Percentiles rank a stretch among this genome's conserved stretches.
Evolutionary conservation across 2,329 filamentous ascomycete species (phyloP).

Genomic region (Beauveria rudraprayagi): DNA sequence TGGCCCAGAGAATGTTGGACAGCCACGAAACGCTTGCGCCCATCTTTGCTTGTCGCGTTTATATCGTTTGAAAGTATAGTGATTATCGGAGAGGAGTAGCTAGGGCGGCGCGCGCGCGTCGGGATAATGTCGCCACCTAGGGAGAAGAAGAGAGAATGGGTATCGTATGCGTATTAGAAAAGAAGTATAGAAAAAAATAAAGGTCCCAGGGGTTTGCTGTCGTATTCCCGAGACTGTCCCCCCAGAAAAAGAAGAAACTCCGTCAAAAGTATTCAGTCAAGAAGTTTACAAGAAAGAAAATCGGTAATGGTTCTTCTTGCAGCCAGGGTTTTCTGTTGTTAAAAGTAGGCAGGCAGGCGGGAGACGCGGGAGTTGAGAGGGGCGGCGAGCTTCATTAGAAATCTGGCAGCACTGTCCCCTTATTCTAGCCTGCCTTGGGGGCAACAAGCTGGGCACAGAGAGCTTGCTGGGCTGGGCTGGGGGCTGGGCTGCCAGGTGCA

Average conservation of each 20-base stretch:
- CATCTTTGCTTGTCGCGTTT: slow-evolving; percentile 37
- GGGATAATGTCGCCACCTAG: neutral
- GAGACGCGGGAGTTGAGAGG: neutral
- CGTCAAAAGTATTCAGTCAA: neutral
- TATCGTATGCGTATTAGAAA: slow-evolving; percentile 10
- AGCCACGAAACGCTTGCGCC: slow-evolving; percentile 61
- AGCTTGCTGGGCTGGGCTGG: neutral
- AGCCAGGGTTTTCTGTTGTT: neutral
- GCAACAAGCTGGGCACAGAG: too few relatives aligned
- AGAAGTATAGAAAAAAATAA: neutral
- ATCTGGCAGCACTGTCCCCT: neutral
- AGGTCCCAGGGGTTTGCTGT: neutral
- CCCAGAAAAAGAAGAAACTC: neutral
- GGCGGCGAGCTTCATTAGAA: slow-evolving; percentile 6
- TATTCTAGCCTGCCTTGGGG: neutral
- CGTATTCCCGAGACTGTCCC: neutral
- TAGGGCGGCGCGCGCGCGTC: neutral
- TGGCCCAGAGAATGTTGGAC: slow-evolving; percentile 70
- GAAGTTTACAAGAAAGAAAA: neutral
- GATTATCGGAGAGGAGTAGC: neutral
- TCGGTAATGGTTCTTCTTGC: neutral
- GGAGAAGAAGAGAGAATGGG: neutral
- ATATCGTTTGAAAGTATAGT: neutral
- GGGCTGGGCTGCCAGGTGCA: neutral
- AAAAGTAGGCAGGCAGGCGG: neutral